Evolutionary conservation across 306 rosid species (phyloP).

Genomic region (Glycine latifolia): DNA sequence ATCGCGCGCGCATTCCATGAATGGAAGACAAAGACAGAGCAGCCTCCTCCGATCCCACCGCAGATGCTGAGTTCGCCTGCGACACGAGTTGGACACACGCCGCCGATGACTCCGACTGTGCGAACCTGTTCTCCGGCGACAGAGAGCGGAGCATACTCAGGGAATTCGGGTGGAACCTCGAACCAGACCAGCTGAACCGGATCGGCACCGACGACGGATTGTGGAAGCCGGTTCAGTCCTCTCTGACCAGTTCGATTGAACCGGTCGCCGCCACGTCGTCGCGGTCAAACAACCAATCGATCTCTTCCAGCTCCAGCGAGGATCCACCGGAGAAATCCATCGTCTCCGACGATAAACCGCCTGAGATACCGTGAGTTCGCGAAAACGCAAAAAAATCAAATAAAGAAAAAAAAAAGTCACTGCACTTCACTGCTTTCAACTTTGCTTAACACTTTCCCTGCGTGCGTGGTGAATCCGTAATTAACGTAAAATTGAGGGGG

Average conservation of each 20-base stretch:
- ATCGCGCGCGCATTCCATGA: slow-evolving; percentile 38
- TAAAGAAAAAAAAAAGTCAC: not conserved
- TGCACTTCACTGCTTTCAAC: slow-evolving; percentile 34
- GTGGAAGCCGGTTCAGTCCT: slow-evolving; percentile 45
- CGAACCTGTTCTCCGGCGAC: slow-evolving; percentile 55
- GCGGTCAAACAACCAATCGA: slow-evolving; percentile 67
- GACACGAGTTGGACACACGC: slow-evolving; percentile 64
- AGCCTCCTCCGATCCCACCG: slow-evolving; percentile 52
- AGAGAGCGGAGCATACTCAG: slow-evolving; percentile 59
- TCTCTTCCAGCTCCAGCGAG: slow-evolving; percentile 86
- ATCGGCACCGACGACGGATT: slow-evolving; percentile 48
- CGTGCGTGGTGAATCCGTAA: slow-evolving; percentile 45
- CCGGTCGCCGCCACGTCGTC: slow-evolving; percentile 31
- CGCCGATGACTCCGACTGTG: slow-evolving; percentile 49
- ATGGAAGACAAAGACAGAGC: slow-evolving; percentile 55
- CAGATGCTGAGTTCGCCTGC: slow-evolving; percentile 50
- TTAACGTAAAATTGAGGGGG: slow-evolving; percentile 36
- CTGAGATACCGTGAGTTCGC: slow-evolving; percentile 84
- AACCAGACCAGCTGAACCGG: slow-evolving; percentile 50
- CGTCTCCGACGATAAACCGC: slow-evolving; percentile 71
- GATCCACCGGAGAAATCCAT: slow-evolving; percentile 80
- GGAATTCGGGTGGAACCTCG: slow-evolving; percentile 79
- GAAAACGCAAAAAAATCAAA: slow-evolving; percentile 10
- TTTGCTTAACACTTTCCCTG: slow-evolving; percentile 30
- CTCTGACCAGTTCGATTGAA: slow-evolving; percentile 48